Base-by-base conservation (phyloP, 768 basidiomycete genomes). In the Boletus sensibilis region DNA sequence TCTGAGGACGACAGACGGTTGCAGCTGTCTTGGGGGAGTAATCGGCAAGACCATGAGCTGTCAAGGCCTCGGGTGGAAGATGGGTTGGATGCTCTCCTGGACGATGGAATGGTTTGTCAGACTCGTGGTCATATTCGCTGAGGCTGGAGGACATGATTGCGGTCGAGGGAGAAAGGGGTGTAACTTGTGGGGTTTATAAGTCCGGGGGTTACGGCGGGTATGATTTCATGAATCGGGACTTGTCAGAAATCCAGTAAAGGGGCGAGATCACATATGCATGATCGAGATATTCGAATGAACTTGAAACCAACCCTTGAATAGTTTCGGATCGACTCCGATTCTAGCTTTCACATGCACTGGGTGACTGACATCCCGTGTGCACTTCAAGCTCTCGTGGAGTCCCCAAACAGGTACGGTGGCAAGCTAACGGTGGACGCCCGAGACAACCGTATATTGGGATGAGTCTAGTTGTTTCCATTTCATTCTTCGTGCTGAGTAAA, bases 1-100 rank as follows among this genome's bases (percentile, higher is more conserved):
- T 49, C 16, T 51, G 52, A 20, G 57, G 53, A 18, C 49, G 45
- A 21, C 45, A 20, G 4, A 54, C 49, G 1, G 63, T 57, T 16
- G 60, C 57, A n/a, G 63, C 66, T 6, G 46, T 60, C 10, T 57
- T 34, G 2, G 67, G 63, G 21, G 63, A 65, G 45, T 68, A 68
- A 23, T 64, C 50, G 0, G 51, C 34, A 12, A 68, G 25, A 21
- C 65, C 67, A n/a, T 70, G 67, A 6, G 65, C 59, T 4, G 53
- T 55, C 45, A 68, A 31, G 3, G 53, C 50, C 20, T 60, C 46
- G 5, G 55, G 58, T n/a, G 48, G 50, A 40, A 69, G 63, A 42
- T 65, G 68, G 0, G 58, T 47, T 14, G 63, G 65, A 25, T 68
- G 62, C 39, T 50, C 57, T 12, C 57, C 62, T 34, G 49, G 41